These are phyloP conservation scores for Trichoderma breve DNA, from an alignment of 2,329 filamentous ascomycete species.

Conservation along the genomic window DNA sequence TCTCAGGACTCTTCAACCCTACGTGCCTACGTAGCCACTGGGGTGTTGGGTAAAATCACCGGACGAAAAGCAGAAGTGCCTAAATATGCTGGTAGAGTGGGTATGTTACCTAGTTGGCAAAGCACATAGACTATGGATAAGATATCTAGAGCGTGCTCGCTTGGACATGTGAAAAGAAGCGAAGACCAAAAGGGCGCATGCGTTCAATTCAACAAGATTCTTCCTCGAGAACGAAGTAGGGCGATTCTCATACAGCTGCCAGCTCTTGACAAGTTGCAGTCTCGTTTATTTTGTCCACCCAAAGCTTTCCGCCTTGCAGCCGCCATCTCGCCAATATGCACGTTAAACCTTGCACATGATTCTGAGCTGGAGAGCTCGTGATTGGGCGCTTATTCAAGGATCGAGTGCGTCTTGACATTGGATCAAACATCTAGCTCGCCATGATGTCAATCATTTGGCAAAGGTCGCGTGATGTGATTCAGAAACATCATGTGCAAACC, in stretches of 20 bases:
- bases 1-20: background rate
- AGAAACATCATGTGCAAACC: constrained; percentile 7
- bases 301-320: background rate
- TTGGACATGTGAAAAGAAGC: background rate
- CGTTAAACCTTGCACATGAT: constrained; percentile 4
- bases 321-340: background rate
- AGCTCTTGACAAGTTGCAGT: background rate
- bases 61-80: background rate
- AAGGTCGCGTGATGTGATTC: background rate
- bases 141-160: background rate
- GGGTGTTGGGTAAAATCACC: background rate
- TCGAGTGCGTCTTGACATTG: background rate
- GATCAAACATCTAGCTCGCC: background rate
- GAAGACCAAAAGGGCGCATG: background rate
- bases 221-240: background rate
- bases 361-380: background rate
- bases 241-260: background rate
- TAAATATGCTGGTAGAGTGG: background rate
- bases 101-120: background rate
- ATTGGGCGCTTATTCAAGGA: background rate
- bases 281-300: background rate
- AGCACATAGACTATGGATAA: background rate
- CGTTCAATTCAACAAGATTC: background rate
- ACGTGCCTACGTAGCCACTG: background rate
- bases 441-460: background rate